Evolutionary conservation across 805 yeast genomes (phyloP), one percentile per base, ranked within the genome.

Genomic region (Lipomyces starkeyi): DNA sequence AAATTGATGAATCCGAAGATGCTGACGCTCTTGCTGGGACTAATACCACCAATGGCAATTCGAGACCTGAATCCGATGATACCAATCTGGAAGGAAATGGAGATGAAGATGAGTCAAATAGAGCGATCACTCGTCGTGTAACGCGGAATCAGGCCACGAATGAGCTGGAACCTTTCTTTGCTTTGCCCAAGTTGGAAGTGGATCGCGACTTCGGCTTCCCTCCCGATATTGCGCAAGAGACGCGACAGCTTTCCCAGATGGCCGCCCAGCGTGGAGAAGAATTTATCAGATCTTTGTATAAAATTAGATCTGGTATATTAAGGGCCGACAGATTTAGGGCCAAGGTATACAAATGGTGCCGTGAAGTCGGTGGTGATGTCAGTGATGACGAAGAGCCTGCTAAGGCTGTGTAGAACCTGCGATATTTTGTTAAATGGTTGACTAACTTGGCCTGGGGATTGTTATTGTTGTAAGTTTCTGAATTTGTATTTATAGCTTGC

Each of bases 221-320:
- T 2, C 79, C 82, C 0, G 89, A 85, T 53, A 84, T 83, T 43
- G 90, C 91, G 3, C 91, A 88, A 72, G 90, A 88, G 60, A 82
- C 91, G 0, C 81, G 94, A 70, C 93, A 90, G 74, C 83, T 87
- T 77, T 87, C 86, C 62, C 97, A 85, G 81, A 92, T 89, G 58
- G 89, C 90, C 0, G 81, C 92, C 58, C 97, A 93, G 78, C 87
- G 94, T 69, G 86, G 88, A 67, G 93, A 91, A 75, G 98, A 95
- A 78, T 94, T 89, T 76, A 88, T 93, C 62, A 84, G 94, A 74
- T 90, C 93, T 69, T 80, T 95, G 74, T 82, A 86, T n/a, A 85
- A 83, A 47, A 84, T 95, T 49, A 84, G 98, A 73, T 84, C 84
- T 74, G 96, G 93, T 0, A 80, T 94, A 34, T 87, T 90, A 47